These are phyloP conservation scores for Candida germanica DNA, from an alignment of 805 yeast species.

Conservation along the genomic window DNA sequence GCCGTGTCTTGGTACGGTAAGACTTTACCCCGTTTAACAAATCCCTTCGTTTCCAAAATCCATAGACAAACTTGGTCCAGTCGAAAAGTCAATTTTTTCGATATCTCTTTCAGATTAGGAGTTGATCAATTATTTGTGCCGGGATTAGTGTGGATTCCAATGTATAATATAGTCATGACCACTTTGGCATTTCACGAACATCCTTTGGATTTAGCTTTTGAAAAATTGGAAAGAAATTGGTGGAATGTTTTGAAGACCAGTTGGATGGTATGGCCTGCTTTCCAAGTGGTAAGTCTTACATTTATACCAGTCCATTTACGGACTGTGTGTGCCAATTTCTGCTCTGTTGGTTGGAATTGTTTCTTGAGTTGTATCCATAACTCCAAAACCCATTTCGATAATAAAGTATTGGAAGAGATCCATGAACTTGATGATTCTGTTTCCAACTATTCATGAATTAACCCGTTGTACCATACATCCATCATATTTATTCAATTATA, in stretches of 20 bases:
- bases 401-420: conserved; percentile 33
- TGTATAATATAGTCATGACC: conserved; percentile 40
- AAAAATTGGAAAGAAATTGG: conserved; percentile 37
- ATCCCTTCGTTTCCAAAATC: conserved; percentile 28
- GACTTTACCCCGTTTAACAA: conserved; percentile 32
- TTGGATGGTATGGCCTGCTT: conserved; percentile 44
- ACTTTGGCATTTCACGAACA: conserved; percentile 33
- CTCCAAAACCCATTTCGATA: conserved; percentile 37
- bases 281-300: conserved; percentile 36
- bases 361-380: conserved; percentile 49
- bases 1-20: conserved; percentile 39
- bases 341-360: conserved; percentile 43
- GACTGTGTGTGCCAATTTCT: conserved; percentile 33
- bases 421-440: conserved; percentile 35
- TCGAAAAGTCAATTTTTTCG: conserved; percentile 15
- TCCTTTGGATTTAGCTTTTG: conserved; percentile 29
- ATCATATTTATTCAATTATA: too few relatives aligned
- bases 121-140: conserved; percentile 39
- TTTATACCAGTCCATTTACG: conserved; percentile 39
- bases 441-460: not conserved
- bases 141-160: conserved; percentile 39
- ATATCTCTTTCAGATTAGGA: conserved; percentile 23
- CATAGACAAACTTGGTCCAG: conserved; percentile 13
- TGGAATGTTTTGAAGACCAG: conserved; percentile 38
- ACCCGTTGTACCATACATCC: too few relatives aligned